A percentile compares a stretch with the other conserved stretches of the same genome.
Evolutionary conservation across 805 yeast species (phyloP).

Genomic region (Komagataella populi): DNA sequence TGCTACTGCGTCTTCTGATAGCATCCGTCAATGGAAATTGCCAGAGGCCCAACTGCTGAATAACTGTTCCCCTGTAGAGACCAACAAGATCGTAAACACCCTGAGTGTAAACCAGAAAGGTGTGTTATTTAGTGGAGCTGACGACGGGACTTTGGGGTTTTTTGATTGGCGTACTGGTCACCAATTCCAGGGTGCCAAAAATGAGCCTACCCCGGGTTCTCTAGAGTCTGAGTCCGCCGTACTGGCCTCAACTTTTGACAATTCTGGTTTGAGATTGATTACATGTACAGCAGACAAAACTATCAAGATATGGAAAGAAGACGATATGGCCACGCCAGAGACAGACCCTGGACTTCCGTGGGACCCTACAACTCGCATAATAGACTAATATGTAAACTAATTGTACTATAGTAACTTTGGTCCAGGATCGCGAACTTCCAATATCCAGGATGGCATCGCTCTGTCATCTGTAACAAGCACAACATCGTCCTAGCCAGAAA

Average conservation of each 20-base stretch:
- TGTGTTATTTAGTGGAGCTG: conserved; percentile 70
- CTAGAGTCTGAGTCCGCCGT: conserved; percentile 54
- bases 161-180: conserved; percentile 69
- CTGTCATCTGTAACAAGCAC: background rate
- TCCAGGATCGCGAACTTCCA: background rate
- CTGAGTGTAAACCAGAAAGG: conserved; percentile 44
- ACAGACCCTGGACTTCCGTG: background rate
- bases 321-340: conserved; percentile 19
- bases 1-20: conserved; percentile 71
- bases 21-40: conserved; percentile 70
- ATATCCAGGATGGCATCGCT: background rate
- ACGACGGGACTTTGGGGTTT: conserved; percentile 65
- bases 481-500: background rate
- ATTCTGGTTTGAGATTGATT: conserved; percentile 65
- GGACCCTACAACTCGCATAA: background rate
- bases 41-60: conserved; percentile 69
- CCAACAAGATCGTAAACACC: conserved; percentile 44
- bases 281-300: conserved; percentile 90
- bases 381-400: background rate
- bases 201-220: conserved; percentile 61
- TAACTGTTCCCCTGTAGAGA: conserved; percentile 26
- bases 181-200: conserved; percentile 36
- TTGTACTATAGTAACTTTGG: background rate
- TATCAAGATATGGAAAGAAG: conserved; percentile 59
- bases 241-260: conserved; percentile 60